These are phyloP conservation scores for Penicillium sp. DNA, from an alignment of 2,329 filamentous ascomycete genomes.

Conservation along the genomic window DNA sequence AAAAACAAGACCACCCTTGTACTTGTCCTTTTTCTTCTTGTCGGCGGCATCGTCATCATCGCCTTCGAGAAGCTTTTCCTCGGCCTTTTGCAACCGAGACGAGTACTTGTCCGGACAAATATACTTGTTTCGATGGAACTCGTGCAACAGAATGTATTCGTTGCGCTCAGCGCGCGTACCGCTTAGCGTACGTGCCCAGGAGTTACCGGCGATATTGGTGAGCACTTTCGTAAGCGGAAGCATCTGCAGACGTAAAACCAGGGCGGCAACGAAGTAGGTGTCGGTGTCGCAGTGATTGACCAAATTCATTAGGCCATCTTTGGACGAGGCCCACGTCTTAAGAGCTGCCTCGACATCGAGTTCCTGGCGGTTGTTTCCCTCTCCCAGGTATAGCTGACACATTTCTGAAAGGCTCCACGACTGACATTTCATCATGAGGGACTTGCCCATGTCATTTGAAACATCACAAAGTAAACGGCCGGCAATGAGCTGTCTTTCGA, in stretches of 20 bases:
- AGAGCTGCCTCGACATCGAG: conserved; percentile 83
- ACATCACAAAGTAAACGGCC: conserved; percentile 89
- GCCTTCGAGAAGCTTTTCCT: conserved; percentile 61
- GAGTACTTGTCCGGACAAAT: conserved; percentile 94
- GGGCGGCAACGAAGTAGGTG: conserved; percentile 89
- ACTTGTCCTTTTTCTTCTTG: conserved; percentile 97
- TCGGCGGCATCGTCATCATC: conserved; percentile 63
- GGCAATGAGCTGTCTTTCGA: conserved; percentile 81
- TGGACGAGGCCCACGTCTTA: conserved; percentile 77
- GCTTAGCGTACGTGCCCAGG: conserved; percentile 91
- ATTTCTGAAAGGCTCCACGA: conserved; percentile 98
- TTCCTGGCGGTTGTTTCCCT: conserved; percentile 67
- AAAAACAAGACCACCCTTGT: conserved; percentile 96
- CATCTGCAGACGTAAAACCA: conserved; percentile 84
- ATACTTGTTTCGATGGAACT: conserved; percentile 94
- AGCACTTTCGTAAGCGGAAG: conserved; percentile 89
- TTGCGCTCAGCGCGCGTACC: conserved; percentile 96
- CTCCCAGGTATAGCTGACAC: conserved; percentile 81
- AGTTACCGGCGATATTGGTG: conserved; percentile 95
- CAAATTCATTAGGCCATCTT: conserved; percentile 85
- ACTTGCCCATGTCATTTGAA: conserved; percentile 94
- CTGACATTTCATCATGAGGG: conserved; percentile 92
- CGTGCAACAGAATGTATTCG: conserved; percentile 97
- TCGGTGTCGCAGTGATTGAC: conserved; percentile 90
- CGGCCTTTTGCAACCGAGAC: conserved; percentile 66